Evolutionary conservation across 805 yeast genomes (phyloP).

Genomic region (Suhomyces vadensis): DNA sequence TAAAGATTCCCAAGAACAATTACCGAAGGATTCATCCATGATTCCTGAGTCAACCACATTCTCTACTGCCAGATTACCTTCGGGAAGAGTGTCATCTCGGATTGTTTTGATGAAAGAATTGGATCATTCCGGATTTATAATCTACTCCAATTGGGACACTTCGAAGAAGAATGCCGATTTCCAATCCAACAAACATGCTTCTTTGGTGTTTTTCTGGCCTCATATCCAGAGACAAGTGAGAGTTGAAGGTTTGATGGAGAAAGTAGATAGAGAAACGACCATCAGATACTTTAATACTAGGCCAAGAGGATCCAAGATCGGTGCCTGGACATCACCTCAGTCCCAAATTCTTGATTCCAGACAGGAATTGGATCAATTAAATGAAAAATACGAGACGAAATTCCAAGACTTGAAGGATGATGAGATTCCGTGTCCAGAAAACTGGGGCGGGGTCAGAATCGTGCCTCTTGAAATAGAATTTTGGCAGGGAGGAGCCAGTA

Average conservation of each 20-base stretch:
- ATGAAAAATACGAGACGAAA: conserved; percentile 49
- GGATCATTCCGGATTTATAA: conserved; percentile 78
- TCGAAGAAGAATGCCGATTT: conserved; percentile 80
- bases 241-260: conserved; percentile 82
- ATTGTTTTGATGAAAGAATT: conserved; percentile 86
- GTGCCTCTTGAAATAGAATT: conserved; percentile 91
- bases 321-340: conserved; percentile 98
- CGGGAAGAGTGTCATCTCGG: conserved; percentile 87
- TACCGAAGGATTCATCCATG: conserved; percentile 43
- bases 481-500: conserved; percentile 93
- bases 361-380: conserved; percentile 59
- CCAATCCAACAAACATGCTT: conserved; percentile 71
- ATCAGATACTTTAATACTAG: conserved; percentile 80
- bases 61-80: conserved; percentile 85
- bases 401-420: conserved; percentile 58
- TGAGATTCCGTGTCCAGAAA: conserved; percentile 85
- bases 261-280: conserved; percentile 69
- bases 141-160: conserved; percentile 89
- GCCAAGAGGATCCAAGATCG: conserved; percentile 90
- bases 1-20: conserved; percentile 35
- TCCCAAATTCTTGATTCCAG: conserved; percentile 59
- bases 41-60: conserved; percentile 84
- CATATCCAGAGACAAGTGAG: conserved; percentile 88
- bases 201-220: conserved; percentile 91
- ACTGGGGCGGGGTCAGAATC: conserved; percentile 93